Evolutionary conservation across 345 rosid genomes (phyloP), one percentile per base, ranked within the genome.

Genomic region (Brassica juncea): DNA sequence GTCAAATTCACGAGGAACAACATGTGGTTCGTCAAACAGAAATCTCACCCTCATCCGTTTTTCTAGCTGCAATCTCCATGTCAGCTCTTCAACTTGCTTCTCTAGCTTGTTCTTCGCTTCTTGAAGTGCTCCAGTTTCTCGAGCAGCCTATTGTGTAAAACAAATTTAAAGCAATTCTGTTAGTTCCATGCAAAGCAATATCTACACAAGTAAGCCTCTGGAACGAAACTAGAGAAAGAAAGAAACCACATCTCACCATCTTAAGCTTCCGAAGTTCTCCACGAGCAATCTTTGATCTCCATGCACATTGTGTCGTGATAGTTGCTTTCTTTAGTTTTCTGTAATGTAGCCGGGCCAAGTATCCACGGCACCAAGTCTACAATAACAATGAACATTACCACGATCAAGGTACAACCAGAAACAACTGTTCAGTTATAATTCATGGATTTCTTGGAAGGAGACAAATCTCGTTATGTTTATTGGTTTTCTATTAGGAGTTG

Each of bases 91-190:
- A 82, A 96, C 99, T 84, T 96, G 97, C 88, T 93, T 96, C 86
- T 96, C 98, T 82, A 93, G 87, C 85, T 93, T 91, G 85, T 93
- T 96, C 81, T 96, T 96, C 77, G 99, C 99, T 72, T 87, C 99
- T 86, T 96, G 98, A 83, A 95, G 94, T 80, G 99, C 99, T 79
- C 99, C 99, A 15, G 99, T 93, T 88, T 96, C 99, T 81, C 89
- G 88, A 19, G 99, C 99, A 84, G 99, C 98, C 99, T 93, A 73
- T 54, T 32, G 88, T 34, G 76, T 55, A 68, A 35, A 75, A 19
- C 8, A 7, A 71, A 67, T 14, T 14, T 70, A 74, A n/a, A 81
- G 37, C 21, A 64, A 42, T 9, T n/a, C 8, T 25, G 28, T 35
- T n/a, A 64, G 6, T 31, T 62, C 63, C 52, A 80, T 69, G 21